These are phyloP conservation scores for Alternaria sp. DNA, from an alignment of 2,329 filamentous ascomycete genomes.

Conservation along the genomic window DNA sequence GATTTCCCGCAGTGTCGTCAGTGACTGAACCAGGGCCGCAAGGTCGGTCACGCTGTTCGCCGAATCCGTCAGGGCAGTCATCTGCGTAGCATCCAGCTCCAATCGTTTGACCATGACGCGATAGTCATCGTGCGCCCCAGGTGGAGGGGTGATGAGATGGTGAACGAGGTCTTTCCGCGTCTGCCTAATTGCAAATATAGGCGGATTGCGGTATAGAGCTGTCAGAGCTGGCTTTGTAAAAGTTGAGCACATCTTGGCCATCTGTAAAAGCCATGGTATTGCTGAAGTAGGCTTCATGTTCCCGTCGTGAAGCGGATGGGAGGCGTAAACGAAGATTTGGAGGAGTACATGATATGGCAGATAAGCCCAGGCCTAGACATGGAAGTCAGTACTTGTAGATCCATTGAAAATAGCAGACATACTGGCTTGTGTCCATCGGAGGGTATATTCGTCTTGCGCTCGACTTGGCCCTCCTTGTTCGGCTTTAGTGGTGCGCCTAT, in stretches of 20 bases:
- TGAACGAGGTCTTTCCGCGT: conserved; percentile 57
- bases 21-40: conserved; percentile 65
- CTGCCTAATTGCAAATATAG: conserved; percentile 64
- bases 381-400: background rate
- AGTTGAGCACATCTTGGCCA: conserved; percentile 66
- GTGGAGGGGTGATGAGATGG: conserved; percentile 63
- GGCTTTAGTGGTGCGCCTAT: conserved; percentile 43
- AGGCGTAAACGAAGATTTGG: conserved; percentile 74
- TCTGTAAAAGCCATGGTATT: conserved; percentile 70
- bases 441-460: conserved; percentile 27
- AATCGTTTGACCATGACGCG: conserved; percentile 74
- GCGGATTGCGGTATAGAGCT: conserved; percentile 74
- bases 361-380: conserved; percentile 43
- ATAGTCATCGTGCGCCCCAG: conserved; percentile 63
- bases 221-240: conserved; percentile 78
- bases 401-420: background rate
- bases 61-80: conserved; percentile 63
- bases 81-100: conserved; percentile 71
- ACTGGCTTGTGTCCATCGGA: conserved; percentile 39
- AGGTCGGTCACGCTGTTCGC: conserved; percentile 65
- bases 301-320: conserved; percentile 64
- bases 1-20: conserved; percentile 73
- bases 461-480: conserved; percentile 21
- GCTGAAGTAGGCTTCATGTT: conserved; percentile 55
- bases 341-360: conserved; percentile 75